Evolutionary conservation across 345 rosid genomes (phyloP), one percentile per base, ranked within the genome.

Genomic region (Aurinia saxatilis): DNA sequence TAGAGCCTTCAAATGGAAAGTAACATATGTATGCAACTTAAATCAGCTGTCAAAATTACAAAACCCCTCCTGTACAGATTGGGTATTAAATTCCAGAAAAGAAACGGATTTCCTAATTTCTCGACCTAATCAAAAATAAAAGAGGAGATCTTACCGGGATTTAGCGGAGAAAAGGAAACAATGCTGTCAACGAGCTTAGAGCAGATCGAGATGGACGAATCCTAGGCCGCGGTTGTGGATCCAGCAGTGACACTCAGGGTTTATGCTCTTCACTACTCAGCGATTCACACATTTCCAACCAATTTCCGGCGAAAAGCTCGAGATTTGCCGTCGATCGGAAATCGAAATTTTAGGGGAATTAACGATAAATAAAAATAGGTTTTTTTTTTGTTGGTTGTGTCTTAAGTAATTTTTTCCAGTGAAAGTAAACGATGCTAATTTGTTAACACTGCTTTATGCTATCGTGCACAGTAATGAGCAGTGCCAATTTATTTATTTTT

Each of bases 361-460:
- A 57, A 35, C 42, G 66, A 71, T 56, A 57, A 71, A 71, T 57
- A 64, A 39, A 33, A 23, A 50, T 23, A 3, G 5, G 50, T 63
- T 62, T 33, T 18, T 10, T 21, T n/a, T 29, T 62, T 21, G 39
- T 33, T 21, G 1, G 19, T 57, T 25, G 30, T 10, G 54, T 42
- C 29, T 39, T 53, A 70, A 55, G 69, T 63, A 70, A 63, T 6
- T 54, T 18, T 56, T 55, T n/a, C 45, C 4, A 72, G 71, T 72
- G 76, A 66, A 65, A 50, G 72, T 72, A 72, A 72, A 72, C 67
- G 71, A 45, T 51, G 76, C 62, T 72, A 65, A 58, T 72, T 65
- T 62, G 56, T 42, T 69, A 53, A 69, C 45, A 60, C 55, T 68
- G n/a, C n/a, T n/a, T n/a, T n/a, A n/a, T n/a, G n/a, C n/a, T n/a